Conservation (phyloP, 139 green algal species). For the Chlorella sp. region DNA sequence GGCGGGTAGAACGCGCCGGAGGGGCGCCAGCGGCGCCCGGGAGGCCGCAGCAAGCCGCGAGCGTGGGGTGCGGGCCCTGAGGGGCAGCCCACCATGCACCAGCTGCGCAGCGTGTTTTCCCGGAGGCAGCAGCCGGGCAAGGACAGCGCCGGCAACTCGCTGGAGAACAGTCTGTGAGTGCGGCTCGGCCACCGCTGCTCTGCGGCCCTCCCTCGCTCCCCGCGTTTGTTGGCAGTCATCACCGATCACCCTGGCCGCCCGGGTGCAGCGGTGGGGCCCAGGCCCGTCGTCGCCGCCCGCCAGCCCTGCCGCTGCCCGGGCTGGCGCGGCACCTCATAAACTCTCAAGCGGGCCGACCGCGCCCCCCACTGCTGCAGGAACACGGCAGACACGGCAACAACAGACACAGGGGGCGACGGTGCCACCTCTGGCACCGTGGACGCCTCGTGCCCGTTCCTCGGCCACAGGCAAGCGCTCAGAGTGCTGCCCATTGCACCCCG, state of each 20-base stretch:
- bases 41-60: not conserved
- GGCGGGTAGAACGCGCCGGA: too few relatives aligned
- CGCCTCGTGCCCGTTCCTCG: conserved; percentile 25
- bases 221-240: too few relatives aligned
- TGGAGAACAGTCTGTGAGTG: conserved; percentile 9
- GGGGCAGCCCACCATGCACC: not conserved
- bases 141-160: not conserved
- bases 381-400: conserved; percentile 23
- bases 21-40: too few relatives aligned
- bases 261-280: too few relatives aligned
- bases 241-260: too few relatives aligned
- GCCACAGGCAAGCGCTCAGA: conserved; percentile 1
- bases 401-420: not conserved
- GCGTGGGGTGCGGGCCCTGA: not conserved
- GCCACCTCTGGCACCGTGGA: not conserved
- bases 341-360: not conserved
- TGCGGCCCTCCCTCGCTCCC: too few relatives aligned
- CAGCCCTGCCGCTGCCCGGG: too few relatives aligned
- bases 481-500: not conserved
- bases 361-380: conserved; percentile 5
- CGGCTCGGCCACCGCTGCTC: too few relatives aligned
- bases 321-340: too few relatives aligned
- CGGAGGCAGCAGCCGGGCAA: not conserved
- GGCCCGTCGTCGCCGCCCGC: too few relatives aligned
- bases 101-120: conserved; percentile 15